Base-by-base conservation (phyloP, 225 moss, liverwort and hornwort genomes). In the Ulota crispa region DNA sequence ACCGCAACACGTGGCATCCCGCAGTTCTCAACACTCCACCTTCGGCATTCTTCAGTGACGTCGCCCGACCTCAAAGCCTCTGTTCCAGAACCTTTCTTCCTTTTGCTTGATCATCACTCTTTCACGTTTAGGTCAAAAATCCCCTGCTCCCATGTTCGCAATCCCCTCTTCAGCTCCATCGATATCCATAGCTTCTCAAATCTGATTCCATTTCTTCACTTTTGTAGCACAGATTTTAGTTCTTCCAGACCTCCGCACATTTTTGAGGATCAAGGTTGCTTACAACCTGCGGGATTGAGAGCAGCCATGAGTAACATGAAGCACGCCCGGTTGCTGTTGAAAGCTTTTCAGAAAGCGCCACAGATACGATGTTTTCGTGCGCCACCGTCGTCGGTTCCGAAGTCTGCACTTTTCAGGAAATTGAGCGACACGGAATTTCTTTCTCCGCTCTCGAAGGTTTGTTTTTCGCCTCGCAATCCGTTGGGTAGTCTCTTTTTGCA, bases 281-380 rank as follows among this genome's bases (percentile, higher is more conserved):
- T 74, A 37, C 16, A 64, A 30, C 59, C 30, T 50, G 34, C 34
- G n/a, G 60, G 57, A 39, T 59, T 77, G 1, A 28, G 36, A 56
- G n/a, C 30, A 83, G 81, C 72, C 12, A 90, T 88, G 90, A 90
- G 85, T 68, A 90, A 84, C 32, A 76, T 85, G 81, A 90, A 83
- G 85, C 90, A 90, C 72, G 90, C 83, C 3, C 75, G 75, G 63
- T 39, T 87, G 81, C 77, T 90, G 36, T 76, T 90, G 61, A 90
- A 86, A 72, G 90, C 87, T 30, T 87, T 90, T 26, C 90, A 90
- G 72, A 90, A 86, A 81, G 83, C 87, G 4, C 90, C 90, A 45
- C 90, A 90, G 79, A 90, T 86, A 9, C 87, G 90, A 26, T 87
- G 90, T 84, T 88, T 90, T 69, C 90, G 87, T 68, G 85, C 87